phyloP scores from a whole-genome alignment of 2,329 filamentous ascomycete genomes.

The Blastomyces parvus region DNA sequence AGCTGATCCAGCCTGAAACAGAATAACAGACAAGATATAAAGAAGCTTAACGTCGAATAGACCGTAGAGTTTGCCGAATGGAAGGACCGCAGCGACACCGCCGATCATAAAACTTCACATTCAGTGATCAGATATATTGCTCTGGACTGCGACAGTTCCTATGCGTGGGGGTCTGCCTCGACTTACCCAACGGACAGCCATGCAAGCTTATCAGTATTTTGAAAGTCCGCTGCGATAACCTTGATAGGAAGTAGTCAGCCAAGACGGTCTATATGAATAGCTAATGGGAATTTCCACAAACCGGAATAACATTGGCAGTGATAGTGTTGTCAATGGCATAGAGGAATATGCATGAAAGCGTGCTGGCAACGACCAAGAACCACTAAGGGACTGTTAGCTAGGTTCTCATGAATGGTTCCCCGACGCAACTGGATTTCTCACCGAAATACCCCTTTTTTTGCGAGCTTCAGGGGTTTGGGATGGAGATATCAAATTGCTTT shows the following conservation, averaged over 20 bases:
- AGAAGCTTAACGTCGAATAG: constrained; percentile 41
- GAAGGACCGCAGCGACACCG: constrained; percentile 32
- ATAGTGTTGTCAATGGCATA: constrained; percentile 3
- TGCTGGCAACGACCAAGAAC: constrained; percentile 1
- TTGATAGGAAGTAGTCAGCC: background rate
- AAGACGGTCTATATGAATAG: background rate
- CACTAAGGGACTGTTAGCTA: background rate
- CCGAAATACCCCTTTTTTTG: background rate
- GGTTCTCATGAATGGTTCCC: too few relatives aligned
- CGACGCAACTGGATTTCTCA: background rate
- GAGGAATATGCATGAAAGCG: constrained; percentile 1
- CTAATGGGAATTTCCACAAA: background rate
- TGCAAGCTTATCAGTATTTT: constrained; percentile 1
- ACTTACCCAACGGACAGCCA: constrained; percentile 1
- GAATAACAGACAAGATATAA: constrained; percentile 22
- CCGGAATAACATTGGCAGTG: constrained; percentile 2
- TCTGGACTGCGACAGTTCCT: background rate
- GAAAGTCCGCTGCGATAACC: background rate
- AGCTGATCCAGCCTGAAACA: constrained; percentile 28
- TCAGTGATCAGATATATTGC: background rate
- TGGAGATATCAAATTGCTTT: background rate
- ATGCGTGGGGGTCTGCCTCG: background rate
- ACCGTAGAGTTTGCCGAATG: constrained; percentile 31
- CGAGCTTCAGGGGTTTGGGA: background rate
- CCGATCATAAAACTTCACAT: constrained; percentile 33